Evolutionary conservation across 73 alveolate genomes (phyloP).

Genomic region (Diophrys sp.): DNA sequence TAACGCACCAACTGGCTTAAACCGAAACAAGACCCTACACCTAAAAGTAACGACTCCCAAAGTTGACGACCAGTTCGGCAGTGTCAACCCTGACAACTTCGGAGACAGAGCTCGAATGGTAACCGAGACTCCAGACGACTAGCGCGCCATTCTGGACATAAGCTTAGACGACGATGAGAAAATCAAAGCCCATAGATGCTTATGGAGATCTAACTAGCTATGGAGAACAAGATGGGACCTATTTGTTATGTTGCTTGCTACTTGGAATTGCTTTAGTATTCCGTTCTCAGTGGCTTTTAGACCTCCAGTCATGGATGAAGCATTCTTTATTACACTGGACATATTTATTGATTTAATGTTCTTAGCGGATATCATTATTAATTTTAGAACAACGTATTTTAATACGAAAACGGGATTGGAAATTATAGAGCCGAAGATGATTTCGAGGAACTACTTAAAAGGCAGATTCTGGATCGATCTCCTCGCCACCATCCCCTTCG

Average conservation of each 20-base stretch:
- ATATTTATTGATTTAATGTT: conserved; percentile 22
- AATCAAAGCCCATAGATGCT: background rate
- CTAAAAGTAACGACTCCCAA: too few species aligned
- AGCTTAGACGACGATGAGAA: too few species aligned
- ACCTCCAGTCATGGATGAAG: conserved; percentile 2
- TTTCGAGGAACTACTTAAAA: conserved; percentile 28
- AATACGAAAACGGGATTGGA: conserved; percentile 40
- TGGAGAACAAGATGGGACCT: conserved; percentile 11
- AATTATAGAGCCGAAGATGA: conserved; percentile 21
- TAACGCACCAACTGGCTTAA: too few species aligned
- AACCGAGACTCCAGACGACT: too few species aligned
- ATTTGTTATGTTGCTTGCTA: conserved; percentile 14
- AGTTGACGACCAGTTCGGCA: too few species aligned
- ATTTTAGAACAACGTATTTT: conserved; percentile 51
- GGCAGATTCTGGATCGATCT: conserved; percentile 54
- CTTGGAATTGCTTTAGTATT: conserved; percentile 3
- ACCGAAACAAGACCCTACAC: too few species aligned
- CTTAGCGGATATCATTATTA: conserved; percentile 39
- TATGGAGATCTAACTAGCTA: background rate
- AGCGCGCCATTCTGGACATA: too few species aligned
- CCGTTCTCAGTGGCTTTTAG: conserved; percentile 36
- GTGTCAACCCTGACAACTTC: too few species aligned
- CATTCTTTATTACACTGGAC: background rate
- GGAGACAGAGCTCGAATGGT: too few species aligned
- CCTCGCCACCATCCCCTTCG: conserved; percentile 57